Evolutionary conservation across 129 eudicot species (phyloP).

Genomic region (Mikania micrantha): DNA sequence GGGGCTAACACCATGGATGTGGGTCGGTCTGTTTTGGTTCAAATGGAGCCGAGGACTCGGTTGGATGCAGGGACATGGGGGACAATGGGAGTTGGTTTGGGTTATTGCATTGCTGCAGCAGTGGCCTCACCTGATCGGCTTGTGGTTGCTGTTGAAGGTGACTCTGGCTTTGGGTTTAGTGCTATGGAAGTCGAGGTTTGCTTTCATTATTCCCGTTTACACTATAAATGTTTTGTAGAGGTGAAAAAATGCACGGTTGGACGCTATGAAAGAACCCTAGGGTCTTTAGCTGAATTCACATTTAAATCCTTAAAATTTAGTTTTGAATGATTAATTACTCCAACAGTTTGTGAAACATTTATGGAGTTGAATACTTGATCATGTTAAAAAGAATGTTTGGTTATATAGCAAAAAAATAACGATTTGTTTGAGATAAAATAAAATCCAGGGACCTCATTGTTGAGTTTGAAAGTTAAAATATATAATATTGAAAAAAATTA

Average conservation of each 20-base stretch:
- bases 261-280: not conserved
- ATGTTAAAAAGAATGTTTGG: too few species aligned
- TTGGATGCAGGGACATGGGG: slow-evolving; percentile 99
- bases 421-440: too few species aligned
- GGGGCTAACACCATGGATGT: slow-evolving; percentile 99
- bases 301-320: not conserved
- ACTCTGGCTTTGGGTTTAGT: slow-evolving; percentile 97
- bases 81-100: slow-evolving; percentile 98
- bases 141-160: slow-evolving; percentile 98
- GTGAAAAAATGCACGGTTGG: not conserved
- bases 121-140: slow-evolving; percentile 95
- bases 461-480: too few species aligned
- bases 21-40: slow-evolving; percentile 85
- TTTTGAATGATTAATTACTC: too few species aligned
- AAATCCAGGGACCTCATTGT: too few species aligned
- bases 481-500: too few species aligned
- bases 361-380: too few species aligned
- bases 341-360: too few species aligned
- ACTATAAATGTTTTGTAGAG: not conserved
- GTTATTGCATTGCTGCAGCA: slow-evolving; percentile 98
- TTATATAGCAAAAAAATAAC: too few species aligned
- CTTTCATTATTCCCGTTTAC: not conserved
- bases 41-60: slow-evolving; percentile 90
- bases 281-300: not conserved
- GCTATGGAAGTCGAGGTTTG: slow-evolving; percentile 99